Base-by-base conservation (phyloP, 129 eudicot species). In the Lactuca saligna region DNA sequence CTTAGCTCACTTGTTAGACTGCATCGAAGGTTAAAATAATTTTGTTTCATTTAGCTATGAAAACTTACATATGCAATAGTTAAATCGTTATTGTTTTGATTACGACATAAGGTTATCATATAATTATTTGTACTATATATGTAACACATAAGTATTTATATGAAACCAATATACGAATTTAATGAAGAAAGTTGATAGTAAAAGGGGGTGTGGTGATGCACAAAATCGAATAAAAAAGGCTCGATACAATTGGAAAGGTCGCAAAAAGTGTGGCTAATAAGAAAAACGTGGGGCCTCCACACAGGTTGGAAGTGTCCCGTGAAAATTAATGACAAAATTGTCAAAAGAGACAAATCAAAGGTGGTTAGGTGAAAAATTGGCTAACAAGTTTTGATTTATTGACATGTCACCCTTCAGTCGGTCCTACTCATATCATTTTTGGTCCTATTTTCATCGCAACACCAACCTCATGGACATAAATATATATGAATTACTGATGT, bases 181-280 rank as follows among this genome's bases (percentile, higher is more conserved):
- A 51, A 51, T 51, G 57, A 51, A 35, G 38, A 35, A 35, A 6
- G 38, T 35, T 35, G 38, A 35, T 35, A 8, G 49, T 42, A 8
- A 42, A 42, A 3, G 12, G 13, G 49, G 29, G 29, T 25, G 29
- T 0, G 29, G 61, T 50, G 69, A 51, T 49, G 77, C 29, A 33
- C 17, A 14, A 48, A 61, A 61, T 72, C 59, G 60, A 49, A 10
- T 38, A 4, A 37, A 15, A 69, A 37, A 6, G 64, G 66, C 62
- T 37, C 61, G 20, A 50, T 63, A 53, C 56, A 72, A 72, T 72
- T 61, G 77, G 77, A 72, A 72, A 72, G 69, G 77, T n/a, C 69
- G 50, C 29, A 50, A 34, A 70, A 59, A 16, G 55, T 59, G 48
- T 32, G 64, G 64, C 16, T 12, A 61, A 53, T 14, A 68, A 68